Base-by-base conservation (phyloP, 768 basidiomycete genomes). In the Russula abietina region DNA sequence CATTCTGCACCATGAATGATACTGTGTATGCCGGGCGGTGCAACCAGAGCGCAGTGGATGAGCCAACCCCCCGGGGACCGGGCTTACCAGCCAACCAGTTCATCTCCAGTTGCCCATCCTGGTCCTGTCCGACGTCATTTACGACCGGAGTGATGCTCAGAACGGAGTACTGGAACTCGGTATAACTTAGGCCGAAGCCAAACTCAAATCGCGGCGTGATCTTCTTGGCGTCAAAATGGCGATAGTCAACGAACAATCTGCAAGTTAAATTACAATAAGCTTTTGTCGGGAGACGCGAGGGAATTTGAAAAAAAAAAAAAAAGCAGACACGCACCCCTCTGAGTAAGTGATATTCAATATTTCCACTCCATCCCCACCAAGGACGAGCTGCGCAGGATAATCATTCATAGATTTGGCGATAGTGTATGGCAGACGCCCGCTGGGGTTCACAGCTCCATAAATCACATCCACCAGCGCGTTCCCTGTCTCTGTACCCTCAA, bases 151-250 rank as follows among this genome's bases (percentile, higher is more conserved):
- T 71, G 38, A 90, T 73, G 3, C 76, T 66, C 12, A 94, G 75
- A 36, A 80, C 75, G 49, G 79, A 83, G 72, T 92, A 95, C 36
- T 80, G 73, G 72, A 95, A 98, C 2, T 75, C 80, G 43, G 94
- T 88, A 76, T 97, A 98, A 60, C 86, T 89, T 70, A 95, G 72
- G 0, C 94, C 94, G 71, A 86, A 95, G 5, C 94, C 94, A 71
- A 98, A 98, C 70, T 91, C 90, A 69, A 84, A 93, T 41, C 89
- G 88, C 4, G 91, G 91, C 0, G 79, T 79, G 65, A 92, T 90
- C 65, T 86, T 81, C 73, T 82, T 76, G 81, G 69, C 64, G 54
- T 79, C 79, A 62, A 80, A 80, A 64, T 72, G 74, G 33, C 76
- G 67, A 59, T 80, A 77, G 62, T 69, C 70, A 53, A 72, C 59